Conservation (phyloP, 805 yeast genomes). For the Candida pseudofarinosa region DNA sequence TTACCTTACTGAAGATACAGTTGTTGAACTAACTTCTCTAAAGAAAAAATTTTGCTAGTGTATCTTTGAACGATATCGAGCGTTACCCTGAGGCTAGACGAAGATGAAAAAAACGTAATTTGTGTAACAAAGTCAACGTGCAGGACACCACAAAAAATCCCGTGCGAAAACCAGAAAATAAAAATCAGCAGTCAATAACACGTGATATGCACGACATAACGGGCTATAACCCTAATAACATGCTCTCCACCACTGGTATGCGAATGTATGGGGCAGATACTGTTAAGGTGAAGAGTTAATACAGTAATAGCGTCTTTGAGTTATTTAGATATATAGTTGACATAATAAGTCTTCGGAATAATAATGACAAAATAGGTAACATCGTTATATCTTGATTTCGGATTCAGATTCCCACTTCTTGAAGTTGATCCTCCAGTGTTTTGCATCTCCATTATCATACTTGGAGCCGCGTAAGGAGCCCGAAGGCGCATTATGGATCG, state of each 20-base stretch:
- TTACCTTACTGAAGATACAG: slow-evolving; percentile 18
- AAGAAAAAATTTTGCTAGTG: slow-evolving; percentile 8
- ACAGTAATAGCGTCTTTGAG: neutral
- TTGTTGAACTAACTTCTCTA: slow-evolving; percentile 5
- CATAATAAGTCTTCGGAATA: neutral
- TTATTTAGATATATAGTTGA: neutral
- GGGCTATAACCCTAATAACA: too few species aligned
- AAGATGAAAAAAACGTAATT: slow-evolving; percentile 1
- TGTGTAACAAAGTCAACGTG: slow-evolving; percentile 6
- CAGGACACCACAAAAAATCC: neutral
- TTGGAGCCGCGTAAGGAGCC: slow-evolving; percentile 57
- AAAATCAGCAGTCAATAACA: neutral
- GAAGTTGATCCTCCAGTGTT: slow-evolving; percentile 70
- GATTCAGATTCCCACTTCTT: slow-evolving; percentile 54
- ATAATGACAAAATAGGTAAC: neutral
- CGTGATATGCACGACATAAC: neutral
- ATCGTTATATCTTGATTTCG: slow-evolving; percentile 46
- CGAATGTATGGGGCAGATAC: too few species aligned
- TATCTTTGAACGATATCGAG: slow-evolving; percentile 3
- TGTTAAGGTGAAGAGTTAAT: too few species aligned
- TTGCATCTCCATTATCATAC: slow-evolving; percentile 46
- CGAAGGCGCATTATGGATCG: slow-evolving; percentile 62
- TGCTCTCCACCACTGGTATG: too few species aligned
- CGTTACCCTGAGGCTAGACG: neutral
- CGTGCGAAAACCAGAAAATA: neutral